Conservation (phyloP, 2,329 filamentous ascomycete species). For the Colletotrichum somersetense region DNA sequence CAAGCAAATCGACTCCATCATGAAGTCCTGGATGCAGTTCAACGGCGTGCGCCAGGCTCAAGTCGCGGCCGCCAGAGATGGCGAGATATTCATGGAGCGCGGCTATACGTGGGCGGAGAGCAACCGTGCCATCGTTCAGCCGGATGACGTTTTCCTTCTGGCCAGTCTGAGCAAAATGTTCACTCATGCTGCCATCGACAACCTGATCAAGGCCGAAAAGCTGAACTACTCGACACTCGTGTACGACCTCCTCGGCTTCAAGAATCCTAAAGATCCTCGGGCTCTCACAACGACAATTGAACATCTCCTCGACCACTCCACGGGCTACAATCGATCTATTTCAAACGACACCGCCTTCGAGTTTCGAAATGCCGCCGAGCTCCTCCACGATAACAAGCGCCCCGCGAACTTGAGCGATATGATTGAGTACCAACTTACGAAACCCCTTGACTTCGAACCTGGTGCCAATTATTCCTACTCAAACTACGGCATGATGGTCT, state of each 20-base stretch:
- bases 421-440: constrained; percentile 40
- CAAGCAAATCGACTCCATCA: constrained; percentile 13
- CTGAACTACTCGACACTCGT: constrained; percentile 25
- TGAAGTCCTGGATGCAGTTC: constrained; percentile 36
- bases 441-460: constrained; percentile 37
- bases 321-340: constrained; percentile 31
- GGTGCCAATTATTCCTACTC: constrained; percentile 27
- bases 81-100: constrained; percentile 33
- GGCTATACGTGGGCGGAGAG: constrained; percentile 42
- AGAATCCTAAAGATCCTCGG: constrained; percentile 25
- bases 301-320: constrained; percentile 32
- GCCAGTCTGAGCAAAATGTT: constrained; percentile 43
- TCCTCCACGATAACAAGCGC: constrained; percentile 19
- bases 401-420: constrained; percentile 40
- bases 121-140: constrained; percentile 31
- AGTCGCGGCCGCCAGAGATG: constrained; percentile 30
- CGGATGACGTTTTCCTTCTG: constrained; percentile 39
- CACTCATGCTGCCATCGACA: constrained; percentile 36
- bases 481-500: constrained; percentile 40
- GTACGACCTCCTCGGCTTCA: constrained; percentile 34
- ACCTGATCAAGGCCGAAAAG: constrained; percentile 33
- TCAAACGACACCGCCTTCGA: constrained; percentile 30
- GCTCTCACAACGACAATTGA: constrained; percentile 38
- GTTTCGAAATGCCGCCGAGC: constrained; percentile 33
- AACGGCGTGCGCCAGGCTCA: constrained; percentile 43